Evolutionary conservation across 352 stramenopile genomes (phyloP).

Genomic region (Plasmopara muralis): DNA sequence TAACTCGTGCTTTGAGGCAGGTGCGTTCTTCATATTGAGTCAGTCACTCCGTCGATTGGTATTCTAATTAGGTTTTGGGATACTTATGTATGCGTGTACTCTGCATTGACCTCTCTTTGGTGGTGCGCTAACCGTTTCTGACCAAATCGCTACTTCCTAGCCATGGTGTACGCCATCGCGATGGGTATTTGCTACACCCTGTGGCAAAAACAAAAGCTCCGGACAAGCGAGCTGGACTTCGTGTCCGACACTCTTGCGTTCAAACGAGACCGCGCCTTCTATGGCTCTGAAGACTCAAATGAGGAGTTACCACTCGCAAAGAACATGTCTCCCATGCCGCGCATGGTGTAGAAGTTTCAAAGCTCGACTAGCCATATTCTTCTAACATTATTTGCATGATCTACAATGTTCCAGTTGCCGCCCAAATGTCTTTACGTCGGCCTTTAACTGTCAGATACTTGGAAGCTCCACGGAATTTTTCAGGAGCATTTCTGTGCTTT

Average conservation of each 20-base stretch:
- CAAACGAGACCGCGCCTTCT: conserved; percentile 52
- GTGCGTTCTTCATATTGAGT: conserved; percentile 23
- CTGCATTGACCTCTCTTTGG: background rate
- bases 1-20: conserved; percentile 71
- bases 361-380: conserved; percentile 1
- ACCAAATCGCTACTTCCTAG: conserved; percentile 13
- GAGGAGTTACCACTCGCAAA: conserved; percentile 58
- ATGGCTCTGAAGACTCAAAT: conserved; percentile 63
- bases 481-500: background rate
- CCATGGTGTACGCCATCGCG: conserved; percentile 45
- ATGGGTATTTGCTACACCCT: conserved; percentile 45
- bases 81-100: too few species aligned
- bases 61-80: too few species aligned
- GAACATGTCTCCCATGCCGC: conserved; percentile 52
- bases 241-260: conserved; percentile 36
- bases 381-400: conserved; percentile 19
- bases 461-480: background rate
- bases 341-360: conserved; percentile 20
- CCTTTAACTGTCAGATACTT: background rate
- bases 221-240: conserved; percentile 32
- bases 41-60: too few species aligned
- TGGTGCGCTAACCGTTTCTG: background rate
- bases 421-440: background rate
- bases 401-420: background rate
- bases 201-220: conserved; percentile 49